phyloP scores from a whole-genome alignment of 208 protist genomes.

The Leishmania gerbilli region DNA sequence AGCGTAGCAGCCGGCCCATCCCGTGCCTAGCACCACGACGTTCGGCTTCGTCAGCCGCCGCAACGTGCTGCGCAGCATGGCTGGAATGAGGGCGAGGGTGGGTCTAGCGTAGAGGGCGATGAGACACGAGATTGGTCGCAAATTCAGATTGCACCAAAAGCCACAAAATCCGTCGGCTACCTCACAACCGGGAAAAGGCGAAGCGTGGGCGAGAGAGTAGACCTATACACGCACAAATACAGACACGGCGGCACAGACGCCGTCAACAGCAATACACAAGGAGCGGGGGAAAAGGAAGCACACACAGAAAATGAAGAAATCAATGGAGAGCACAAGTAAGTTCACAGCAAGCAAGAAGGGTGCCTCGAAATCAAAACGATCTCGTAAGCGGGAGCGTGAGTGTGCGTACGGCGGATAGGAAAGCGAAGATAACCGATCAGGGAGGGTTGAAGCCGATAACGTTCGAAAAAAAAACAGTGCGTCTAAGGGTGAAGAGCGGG shows the following conservation, averaged over 20 bases:
- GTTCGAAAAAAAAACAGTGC: neutral
- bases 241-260: neutral
- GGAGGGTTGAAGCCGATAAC: neutral
- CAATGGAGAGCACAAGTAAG: neutral
- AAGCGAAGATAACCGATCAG: neutral
- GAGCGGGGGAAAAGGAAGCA: neutral
- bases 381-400: neutral
- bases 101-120: neutral
- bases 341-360: neutral
- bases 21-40: slow-evolving; percentile 90
- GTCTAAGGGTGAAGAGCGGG: neutral
- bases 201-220: neutral
- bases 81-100: neutral
- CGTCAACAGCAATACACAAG: slow-evolving; percentile 1
- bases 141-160: neutral
- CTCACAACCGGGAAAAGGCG: neutral
- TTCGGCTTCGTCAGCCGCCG: slow-evolving; percentile 66
- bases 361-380: neutral
- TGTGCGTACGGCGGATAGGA: no score
- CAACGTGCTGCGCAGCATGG: slow-evolving; percentile 38
- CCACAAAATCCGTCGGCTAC: neutral
- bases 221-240: neutral
- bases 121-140: neutral
- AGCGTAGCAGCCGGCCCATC: slow-evolving; percentile 90
- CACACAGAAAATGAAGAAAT: neutral